Conservation (phyloP, 495 filamentous ascomycete species). For the Aspergillus hancockii region DNA sequence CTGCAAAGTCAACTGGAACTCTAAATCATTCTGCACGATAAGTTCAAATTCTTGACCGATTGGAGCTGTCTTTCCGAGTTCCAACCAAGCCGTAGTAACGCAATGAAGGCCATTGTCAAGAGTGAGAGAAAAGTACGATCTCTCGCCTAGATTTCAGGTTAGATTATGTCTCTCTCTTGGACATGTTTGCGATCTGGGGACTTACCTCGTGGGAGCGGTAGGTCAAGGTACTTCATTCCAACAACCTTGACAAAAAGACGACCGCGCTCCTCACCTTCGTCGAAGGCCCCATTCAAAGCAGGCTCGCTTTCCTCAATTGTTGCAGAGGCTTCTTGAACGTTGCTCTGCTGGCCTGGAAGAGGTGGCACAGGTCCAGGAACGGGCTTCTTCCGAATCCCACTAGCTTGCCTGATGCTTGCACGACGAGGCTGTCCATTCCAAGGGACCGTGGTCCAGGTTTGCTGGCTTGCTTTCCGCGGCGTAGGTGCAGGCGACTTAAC, state of each 20-base stretch:
- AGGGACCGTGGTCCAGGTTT: slow-evolving; percentile 93
- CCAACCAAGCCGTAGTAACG: slow-evolving; percentile 93
- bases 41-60: slow-evolving; percentile 99
- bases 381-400: slow-evolving; percentile 66
- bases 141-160: slow-evolving; percentile 62
- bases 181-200: slow-evolving; percentile 1
- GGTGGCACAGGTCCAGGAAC: slow-evolving; percentile 69
- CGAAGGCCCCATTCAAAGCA: slow-evolving; percentile 53
- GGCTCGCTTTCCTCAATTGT: slow-evolving; percentile 62
- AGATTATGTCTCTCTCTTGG: slow-evolving; percentile 27
- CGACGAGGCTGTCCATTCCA: slow-evolving; percentile 83
- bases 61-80: slow-evolving; percentile 87
- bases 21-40: slow-evolving; percentile 92
- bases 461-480: slow-evolving; percentile 72
- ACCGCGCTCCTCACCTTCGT: slow-evolving; percentile 86
- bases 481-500: slow-evolving; percentile 68
- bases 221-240: slow-evolving; percentile 89
- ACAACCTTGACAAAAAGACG: slow-evolving; percentile 96
- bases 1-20: slow-evolving; percentile 95
- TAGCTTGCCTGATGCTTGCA: slow-evolving; percentile 61
- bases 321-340: slow-evolving; percentile 60
- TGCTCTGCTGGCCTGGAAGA: slow-evolving; percentile 85
- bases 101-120: slow-evolving; percentile 97
- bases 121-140: slow-evolving; percentile 89
- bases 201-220: slow-evolving; percentile 88